Evolutionary conservation across 2,329 filamentous ascomycete genomes (phyloP), one percentile per base, ranked within the genome.

Genomic region (Colletotrichum euphorbiae): DNA sequence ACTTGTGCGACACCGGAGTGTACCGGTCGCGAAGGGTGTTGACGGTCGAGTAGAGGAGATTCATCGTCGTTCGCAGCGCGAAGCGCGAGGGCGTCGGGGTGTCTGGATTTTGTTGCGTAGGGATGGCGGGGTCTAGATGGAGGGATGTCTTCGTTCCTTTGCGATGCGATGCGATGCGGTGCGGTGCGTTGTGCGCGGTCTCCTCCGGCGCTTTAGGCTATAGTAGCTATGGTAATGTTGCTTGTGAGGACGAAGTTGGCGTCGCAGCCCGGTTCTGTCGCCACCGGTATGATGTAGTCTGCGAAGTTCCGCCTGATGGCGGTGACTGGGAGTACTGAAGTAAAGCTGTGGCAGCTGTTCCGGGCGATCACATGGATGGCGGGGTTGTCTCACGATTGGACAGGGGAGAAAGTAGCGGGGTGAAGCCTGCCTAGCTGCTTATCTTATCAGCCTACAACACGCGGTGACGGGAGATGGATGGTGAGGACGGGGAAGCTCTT

Each of bases 21-120:
- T 97, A 95, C 74, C 91, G 91, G 82, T 98, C 96, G 74, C 95
- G 92, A 77, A 97, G 90, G 74, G 91, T 93, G 80, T 97, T 96
- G 79, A 98, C 90, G 58, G 93, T 95, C 63, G 94, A 97, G 81
- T 97, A 93, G 76, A 98, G 87, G 83, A 94, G 91, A 79, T 97
- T 96, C 93, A 97, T 97, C 69, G 72, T 81, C 75, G 50, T 19
- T 36, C 31, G 50, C 21, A 13, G 5, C 31, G n/a, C 42, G 50
- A 17, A 33, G 31, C 33, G 31, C 31, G 50, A 46, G 45, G 45
- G 46, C 36, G 38, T 50, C 19, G 63, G n/a, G 24, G 4, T 36
- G 31, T 67, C 48, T 56, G 8, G 50, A n/a, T 15, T 50, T 6
- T 61, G 17, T 36, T 46, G 51, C 52, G 52, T 21, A 21, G n/a